Evolutionary conservation across 1,139 yeast genomes (phyloP).

Genomic region (Protomyces pachydermus): DNA sequence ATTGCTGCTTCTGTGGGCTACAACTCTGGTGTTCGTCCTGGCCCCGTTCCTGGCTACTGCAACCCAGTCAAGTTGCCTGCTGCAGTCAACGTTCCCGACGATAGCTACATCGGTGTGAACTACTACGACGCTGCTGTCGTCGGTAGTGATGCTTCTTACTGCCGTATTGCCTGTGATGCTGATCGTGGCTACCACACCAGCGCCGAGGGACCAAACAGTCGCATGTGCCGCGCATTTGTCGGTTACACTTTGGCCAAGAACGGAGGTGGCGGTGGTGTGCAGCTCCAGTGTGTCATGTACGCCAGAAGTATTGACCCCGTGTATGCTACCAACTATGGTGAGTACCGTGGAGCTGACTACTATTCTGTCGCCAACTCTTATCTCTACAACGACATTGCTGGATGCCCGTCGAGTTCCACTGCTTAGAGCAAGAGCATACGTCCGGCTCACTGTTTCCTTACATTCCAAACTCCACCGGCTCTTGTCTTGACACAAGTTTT

Average conservation of each 20-base stretch:
- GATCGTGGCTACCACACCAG: neutral
- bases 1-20: neutral
- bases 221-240: neutral
- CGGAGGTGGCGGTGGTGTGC: neutral
- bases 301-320: neutral
- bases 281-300: neutral
- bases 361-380: neutral
- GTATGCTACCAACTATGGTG: neutral
- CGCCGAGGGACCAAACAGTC: neutral
- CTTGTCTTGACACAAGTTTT: too few relatives aligned
- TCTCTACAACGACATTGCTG: conserved; percentile 2
- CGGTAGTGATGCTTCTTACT: neutral
- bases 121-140: neutral
- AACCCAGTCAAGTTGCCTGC: neutral
- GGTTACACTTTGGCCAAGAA: neutral
- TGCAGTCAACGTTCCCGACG: neutral
- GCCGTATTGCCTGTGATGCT: neutral
- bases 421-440: too few relatives aligned
- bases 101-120: neutral
- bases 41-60: neutral
- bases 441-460: too few relatives aligned
- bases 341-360: neutral
- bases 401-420: neutral
- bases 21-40: neutral
- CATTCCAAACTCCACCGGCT: too few relatives aligned